Evolutionary conservation across 805 yeast genomes (phyloP).

Genomic region (Nakazawaea wyomingensis): DNA sequence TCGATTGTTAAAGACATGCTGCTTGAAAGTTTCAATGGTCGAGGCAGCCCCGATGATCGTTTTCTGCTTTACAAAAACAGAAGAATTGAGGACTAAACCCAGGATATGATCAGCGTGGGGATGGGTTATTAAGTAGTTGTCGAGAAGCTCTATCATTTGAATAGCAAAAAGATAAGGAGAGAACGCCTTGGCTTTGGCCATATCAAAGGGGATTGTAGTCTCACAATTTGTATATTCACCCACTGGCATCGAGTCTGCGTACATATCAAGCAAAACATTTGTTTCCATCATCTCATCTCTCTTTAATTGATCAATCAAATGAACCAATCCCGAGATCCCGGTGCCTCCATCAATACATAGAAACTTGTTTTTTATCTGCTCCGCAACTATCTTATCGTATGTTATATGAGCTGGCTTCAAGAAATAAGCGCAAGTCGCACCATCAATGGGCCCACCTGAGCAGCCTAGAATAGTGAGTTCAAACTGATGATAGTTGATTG

Average conservation of each 20-base stretch:
- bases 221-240: conserved; percentile 23
- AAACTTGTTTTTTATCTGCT: conserved; percentile 29
- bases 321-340: conserved; percentile 54
- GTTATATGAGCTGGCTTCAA: conserved; percentile 48
- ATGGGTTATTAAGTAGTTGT: conserved; percentile 61
- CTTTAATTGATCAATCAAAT: conserved; percentile 22
- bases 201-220: conserved; percentile 24
- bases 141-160: conserved; percentile 30
- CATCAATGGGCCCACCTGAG: conserved; percentile 81
- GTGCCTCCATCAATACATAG: conserved; percentile 78
- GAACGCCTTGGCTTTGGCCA: background rate
- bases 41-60: conserved; percentile 46
- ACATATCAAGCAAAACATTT: conserved; percentile 21
- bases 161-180: conserved; percentile 14
- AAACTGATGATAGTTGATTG: conserved; percentile 24
- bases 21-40: conserved; percentile 47
- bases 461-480: conserved; percentile 70
- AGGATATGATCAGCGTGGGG: conserved; percentile 80
- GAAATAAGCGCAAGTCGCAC: conserved; percentile 61
- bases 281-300: background rate
- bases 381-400: conserved; percentile 32
- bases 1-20: conserved; percentile 62
- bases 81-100: conserved; percentile 67
- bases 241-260: conserved; percentile 26
- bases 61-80: conserved; percentile 41